Conservation (phyloP, 2,329 filamentous ascomycete species). For the Akanthomyces lecanii region DNA sequence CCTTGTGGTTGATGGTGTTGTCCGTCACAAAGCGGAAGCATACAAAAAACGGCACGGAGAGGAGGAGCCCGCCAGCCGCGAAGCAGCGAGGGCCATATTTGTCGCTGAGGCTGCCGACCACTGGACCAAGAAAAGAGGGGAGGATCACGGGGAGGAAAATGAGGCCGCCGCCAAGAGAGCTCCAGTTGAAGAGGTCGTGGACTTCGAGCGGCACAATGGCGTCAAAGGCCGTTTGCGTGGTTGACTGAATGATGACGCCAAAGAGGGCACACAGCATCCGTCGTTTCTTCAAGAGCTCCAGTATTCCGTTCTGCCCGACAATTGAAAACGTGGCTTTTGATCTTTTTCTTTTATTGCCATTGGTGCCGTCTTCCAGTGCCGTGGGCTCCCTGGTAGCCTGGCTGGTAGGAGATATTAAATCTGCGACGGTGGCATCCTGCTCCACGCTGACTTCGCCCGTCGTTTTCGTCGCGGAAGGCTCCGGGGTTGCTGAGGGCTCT, state of each 20-base stretch:
- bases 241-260: constrained; percentile 31
- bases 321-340: neutral
- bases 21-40: constrained; percentile 32
- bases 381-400: neutral
- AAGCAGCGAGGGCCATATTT: constrained; percentile 33
- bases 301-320: constrained; percentile 16
- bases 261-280: constrained; percentile 32
- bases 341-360: neutral
- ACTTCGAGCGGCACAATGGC: constrained; percentile 32
- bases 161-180: constrained; percentile 31
- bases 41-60: constrained; percentile 32
- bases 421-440: neutral
- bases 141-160: constrained; percentile 32
- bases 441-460: neutral
- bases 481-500: neutral
- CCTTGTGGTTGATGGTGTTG: constrained; percentile 27
- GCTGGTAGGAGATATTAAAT: neutral
- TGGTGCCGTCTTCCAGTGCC: neutral
- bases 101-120: constrained; percentile 30
- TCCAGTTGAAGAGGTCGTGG: constrained; percentile 28
- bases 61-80: constrained; percentile 29
- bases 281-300: constrained; percentile 27
- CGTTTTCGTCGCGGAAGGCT: constrained; percentile 7
- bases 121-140: constrained; percentile 29
- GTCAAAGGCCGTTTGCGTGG: constrained; percentile 31